Percentiles rank a stretch among this genome's conserved stretches.
These are phyloP conservation scores for Aureobasidium sp. DNA, from an alignment of 2,329 filamentous ascomycete species.

Conservation along the genomic window DNA sequence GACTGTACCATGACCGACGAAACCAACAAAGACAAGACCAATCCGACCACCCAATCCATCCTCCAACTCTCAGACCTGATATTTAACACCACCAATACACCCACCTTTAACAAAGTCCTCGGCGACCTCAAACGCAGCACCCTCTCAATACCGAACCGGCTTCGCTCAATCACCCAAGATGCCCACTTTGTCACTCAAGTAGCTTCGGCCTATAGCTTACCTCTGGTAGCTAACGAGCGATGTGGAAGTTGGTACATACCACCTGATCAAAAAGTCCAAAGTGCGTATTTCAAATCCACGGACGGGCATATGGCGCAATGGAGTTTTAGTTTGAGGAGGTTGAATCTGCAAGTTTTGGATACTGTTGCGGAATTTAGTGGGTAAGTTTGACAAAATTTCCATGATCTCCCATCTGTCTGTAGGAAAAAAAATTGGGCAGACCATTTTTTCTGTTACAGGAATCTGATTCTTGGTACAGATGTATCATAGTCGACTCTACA, in stretches of 20 bases:
- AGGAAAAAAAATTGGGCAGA: not conserved
- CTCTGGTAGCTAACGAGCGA: conserved; percentile 84
- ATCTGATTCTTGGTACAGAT: conserved; percentile 35
- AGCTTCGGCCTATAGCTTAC: conserved; percentile 50
- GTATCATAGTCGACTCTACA: conserved; percentile 88
- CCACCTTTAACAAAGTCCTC: conserved; percentile 63
- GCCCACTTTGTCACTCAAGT: conserved; percentile 65
- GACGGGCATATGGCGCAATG: conserved; percentile 89
- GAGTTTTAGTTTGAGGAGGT: conserved; percentile 75
- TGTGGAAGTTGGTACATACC: conserved; percentile 94
- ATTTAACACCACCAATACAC: conserved; percentile 46
- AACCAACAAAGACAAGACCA: not conserved
- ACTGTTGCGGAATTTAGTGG: conserved; percentile 61
- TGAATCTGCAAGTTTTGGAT: conserved; percentile 76
- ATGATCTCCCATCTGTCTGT: not conserved
- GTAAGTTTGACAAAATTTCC: conserved; percentile 34
- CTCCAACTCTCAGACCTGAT: conserved; percentile 36
- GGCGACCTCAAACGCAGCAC: conserved; percentile 67
- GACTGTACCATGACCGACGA: not conserved
- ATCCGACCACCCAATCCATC: not conserved
- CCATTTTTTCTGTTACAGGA: not conserved
- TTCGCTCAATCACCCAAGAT: conserved; percentile 71
- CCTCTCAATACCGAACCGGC: conserved; percentile 72
- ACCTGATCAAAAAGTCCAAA: conserved; percentile 57
- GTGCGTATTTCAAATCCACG: conserved; percentile 95